Percentiles rank a stretch among this genome's conserved stretches.
Evolutionary conservation across 1,284 basidiomycete genomes (phyloP).

Genomic region (Cutaneotrichosporon curvatum): DNA sequence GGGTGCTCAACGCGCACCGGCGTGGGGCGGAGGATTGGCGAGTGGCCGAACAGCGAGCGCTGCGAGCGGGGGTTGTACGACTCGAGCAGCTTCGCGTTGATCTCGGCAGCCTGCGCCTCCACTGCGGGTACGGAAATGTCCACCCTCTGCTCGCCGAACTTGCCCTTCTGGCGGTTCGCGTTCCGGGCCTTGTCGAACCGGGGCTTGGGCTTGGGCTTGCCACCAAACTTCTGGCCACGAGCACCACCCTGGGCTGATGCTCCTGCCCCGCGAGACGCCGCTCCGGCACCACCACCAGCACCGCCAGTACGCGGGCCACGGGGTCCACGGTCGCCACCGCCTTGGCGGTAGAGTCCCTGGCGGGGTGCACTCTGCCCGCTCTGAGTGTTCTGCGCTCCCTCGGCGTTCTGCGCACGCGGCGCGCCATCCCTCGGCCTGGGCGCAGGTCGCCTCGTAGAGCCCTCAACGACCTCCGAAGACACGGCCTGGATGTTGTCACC

Average conservation of each 20-base stretch:
- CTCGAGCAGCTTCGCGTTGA: no score
- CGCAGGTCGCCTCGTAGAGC: no score
- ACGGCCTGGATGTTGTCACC: background rate
- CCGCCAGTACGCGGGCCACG: background rate
- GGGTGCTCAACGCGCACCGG: background rate
- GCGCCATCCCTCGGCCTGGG: no score
- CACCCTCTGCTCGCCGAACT: no score
- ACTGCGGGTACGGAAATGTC: no score
- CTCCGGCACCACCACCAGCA: no score
- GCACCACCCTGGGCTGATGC: background rate
- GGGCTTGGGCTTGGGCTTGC: background rate
- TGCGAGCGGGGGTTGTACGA: background rate
- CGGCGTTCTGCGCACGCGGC: no score
- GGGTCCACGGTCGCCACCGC: background rate
- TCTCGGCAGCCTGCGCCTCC: no score
- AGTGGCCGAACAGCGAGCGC: constrained; percentile 5
- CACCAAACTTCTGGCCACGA: background rate
- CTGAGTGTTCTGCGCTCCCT: background rate
- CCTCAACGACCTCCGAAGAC: constrained; percentile 12
- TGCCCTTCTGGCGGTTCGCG: background rate
- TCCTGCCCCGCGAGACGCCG: no score
- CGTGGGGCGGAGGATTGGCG: background rate
- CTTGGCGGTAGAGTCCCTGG: no score
- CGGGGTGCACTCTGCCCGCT: no score
- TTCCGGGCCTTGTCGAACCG: background rate